Conservation (phyloP, 345 rosid genomes). For the Populus simonii region DNA sequence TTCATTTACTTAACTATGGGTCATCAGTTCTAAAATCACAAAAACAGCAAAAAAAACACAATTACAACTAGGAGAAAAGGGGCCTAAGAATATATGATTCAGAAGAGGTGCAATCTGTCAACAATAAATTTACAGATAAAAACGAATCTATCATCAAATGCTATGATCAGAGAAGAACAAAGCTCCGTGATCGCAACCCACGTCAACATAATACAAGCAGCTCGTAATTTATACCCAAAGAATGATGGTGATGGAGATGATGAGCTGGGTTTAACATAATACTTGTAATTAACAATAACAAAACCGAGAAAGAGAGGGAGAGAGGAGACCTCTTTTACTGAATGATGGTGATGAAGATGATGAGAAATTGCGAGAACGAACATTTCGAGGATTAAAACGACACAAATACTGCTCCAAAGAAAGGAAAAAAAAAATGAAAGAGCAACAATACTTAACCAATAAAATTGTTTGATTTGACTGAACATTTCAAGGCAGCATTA, state of each 20-base stretch:
- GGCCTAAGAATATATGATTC: not conserved
- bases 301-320: not conserved
- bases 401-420: conserved; percentile 16
- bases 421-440: no score
- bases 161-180: not conserved
- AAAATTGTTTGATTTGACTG: not conserved
- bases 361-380: conserved; percentile 14
- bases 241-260: no score
- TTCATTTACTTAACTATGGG: not conserved
- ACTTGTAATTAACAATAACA: not conserved
- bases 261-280: no score
- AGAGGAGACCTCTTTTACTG: conserved; percentile 9
- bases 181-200: not conserved
- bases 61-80: not conserved
- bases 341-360: conserved; percentile 3
- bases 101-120: not conserved
- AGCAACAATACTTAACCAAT: no score
- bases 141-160: no score
- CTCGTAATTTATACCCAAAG: not conserved
- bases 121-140: not conserved
- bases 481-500: not conserved
- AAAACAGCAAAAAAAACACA: not conserved
- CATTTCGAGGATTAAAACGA: conserved; percentile 2
- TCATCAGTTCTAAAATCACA: not conserved
- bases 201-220: not conserved